Percentiles rank a stretch among this genome's conserved stretches.
Conservation (phyloP, 352 stramenopile species). For the Globisporangium alternatum region DNA sequence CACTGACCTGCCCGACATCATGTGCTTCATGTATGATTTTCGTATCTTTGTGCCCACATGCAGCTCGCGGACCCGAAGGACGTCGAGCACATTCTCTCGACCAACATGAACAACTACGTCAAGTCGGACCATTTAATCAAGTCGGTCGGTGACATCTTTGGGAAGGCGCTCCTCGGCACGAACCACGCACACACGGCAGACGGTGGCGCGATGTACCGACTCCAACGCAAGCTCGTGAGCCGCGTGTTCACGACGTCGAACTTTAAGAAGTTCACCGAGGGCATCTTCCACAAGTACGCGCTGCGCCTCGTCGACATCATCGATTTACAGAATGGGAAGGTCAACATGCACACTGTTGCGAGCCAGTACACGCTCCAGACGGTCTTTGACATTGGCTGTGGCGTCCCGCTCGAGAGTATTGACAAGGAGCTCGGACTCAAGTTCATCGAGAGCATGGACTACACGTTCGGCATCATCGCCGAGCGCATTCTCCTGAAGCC, state of each 20-base stretch:
- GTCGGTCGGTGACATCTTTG: conserved; percentile 53
- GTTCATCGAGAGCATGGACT: conserved; percentile 48
- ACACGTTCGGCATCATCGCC: conserved; percentile 43
- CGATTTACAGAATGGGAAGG: conserved; percentile 9
- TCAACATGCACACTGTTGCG: conserved; percentile 48
- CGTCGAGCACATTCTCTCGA: not conserved
- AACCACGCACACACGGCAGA: conserved; percentile 49
- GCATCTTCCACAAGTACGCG: conserved; percentile 51
- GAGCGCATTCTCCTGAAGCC: conserved; percentile 53
- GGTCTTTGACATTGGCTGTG: conserved; percentile 56
- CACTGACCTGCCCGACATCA: too few species aligned
- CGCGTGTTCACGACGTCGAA: conserved; percentile 83
- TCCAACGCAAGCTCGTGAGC: conserved; percentile 77
- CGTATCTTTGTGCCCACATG: not conserved
- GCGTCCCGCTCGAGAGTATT: conserved; percentile 32
- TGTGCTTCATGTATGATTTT: too few species aligned
- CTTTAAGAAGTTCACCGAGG: conserved; percentile 44
- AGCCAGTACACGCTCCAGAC: conserved; percentile 45
- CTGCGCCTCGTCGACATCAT: conserved; percentile 20
- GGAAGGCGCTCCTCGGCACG: conserved; percentile 63
- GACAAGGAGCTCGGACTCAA: conserved; percentile 21
- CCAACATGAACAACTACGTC: not conserved
- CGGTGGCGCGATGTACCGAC: conserved; percentile 50
- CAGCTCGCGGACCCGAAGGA: not conserved
- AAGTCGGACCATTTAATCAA: not conserved